A percentile compares a stretch with the other conserved stretches of the same genome.
Conservation (phyloP, 169 alveolate genomes). For the Sarcocystis neurona region DNA sequence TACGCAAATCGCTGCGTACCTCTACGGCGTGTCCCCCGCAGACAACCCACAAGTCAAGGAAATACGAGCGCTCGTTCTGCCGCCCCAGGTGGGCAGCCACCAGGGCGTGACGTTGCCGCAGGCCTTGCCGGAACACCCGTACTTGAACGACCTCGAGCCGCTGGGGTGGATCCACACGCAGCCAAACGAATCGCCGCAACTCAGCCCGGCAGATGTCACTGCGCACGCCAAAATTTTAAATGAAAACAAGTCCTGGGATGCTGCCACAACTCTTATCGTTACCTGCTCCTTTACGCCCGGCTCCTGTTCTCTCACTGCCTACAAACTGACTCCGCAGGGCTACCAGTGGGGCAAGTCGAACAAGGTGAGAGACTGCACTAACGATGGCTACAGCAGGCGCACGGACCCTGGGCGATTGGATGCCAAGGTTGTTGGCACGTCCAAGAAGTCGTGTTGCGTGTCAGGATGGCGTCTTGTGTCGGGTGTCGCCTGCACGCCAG, state of each 20-base stretch:
- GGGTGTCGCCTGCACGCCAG: no score
- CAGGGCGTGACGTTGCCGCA: constrained; percentile 90
- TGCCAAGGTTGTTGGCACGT: no score
- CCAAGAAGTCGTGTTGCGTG: no score
- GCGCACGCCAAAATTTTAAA: constrained; percentile 70
- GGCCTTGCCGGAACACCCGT: constrained; percentile 91
- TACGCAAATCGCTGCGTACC: constrained; percentile 96
- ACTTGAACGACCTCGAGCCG: constrained; percentile 93
- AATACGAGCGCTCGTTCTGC: constrained; percentile 93
- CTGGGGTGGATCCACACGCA: constrained; percentile 98
- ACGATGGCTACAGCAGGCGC: no score
- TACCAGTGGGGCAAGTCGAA: constrained; percentile 91
- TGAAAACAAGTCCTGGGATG: constrained; percentile 75
- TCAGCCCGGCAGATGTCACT: constrained; percentile 67
- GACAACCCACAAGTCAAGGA: constrained; percentile 90
- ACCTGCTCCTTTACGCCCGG: constrained; percentile 96
- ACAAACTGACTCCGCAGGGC: constrained; percentile 92
- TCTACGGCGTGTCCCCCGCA: constrained; percentile 94
- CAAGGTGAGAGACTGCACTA: no score
- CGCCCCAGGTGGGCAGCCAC: constrained; percentile 98
- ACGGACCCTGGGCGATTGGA: no score
- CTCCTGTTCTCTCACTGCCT: constrained; percentile 95
- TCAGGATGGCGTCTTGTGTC: no score
- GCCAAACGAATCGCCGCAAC: constrained; percentile 82
- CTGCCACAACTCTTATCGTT: constrained; percentile 68